phyloP scores from a whole-genome alignment of 352 stramenopile species.

The Phytopythium chamaehyphon region DNA sequence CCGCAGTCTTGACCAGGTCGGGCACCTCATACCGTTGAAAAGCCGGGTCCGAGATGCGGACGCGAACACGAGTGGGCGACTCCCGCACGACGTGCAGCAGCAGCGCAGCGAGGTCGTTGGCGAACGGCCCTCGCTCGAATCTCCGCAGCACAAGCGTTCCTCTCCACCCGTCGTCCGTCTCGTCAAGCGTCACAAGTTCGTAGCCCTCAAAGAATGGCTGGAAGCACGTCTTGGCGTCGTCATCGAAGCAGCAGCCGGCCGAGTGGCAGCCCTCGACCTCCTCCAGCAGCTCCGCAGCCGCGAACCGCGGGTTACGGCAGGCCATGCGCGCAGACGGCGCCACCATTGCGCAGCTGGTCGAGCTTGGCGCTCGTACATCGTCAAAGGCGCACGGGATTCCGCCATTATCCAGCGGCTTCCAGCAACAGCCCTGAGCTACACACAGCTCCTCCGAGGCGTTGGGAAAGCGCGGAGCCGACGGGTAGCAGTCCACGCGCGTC shows the following conservation, averaged over 20 bases:
- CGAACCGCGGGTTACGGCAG: constrained; percentile 76
- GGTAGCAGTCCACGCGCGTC: constrained; percentile 71
- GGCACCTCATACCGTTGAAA: constrained; percentile 73
- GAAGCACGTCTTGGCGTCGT: constrained; percentile 40
- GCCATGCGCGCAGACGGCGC: constrained; percentile 40
- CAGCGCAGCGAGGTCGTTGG: constrained; percentile 67
- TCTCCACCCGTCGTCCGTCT: constrained; percentile 46
- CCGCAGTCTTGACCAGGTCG: constrained; percentile 13
- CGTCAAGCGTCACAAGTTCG: constrained; percentile 53
- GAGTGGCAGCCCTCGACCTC: constrained; percentile 32
- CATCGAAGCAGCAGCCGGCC: constrained; percentile 76
- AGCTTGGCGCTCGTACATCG: constrained; percentile 9
- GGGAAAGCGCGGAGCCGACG: constrained; percentile 48
- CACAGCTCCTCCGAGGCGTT: constrained; percentile 74
- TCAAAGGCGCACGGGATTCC: constrained; percentile 67
- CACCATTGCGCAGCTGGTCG: constrained; percentile 29
- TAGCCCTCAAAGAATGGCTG: constrained; percentile 70
- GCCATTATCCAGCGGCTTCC: constrained; percentile 54
- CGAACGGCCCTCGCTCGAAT: constrained; percentile 56
- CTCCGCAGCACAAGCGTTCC: constrained; percentile 46
- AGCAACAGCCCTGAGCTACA: constrained; percentile 82
- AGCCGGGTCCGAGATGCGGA: constrained; percentile 80
- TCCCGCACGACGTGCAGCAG: constrained; percentile 61
- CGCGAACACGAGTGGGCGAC: constrained; percentile 37
- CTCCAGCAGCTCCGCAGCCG: constrained; percentile 13